phyloP scores from a whole-genome alignment of 139 green algal genomes.

The Picochlorum sp. region DNA sequence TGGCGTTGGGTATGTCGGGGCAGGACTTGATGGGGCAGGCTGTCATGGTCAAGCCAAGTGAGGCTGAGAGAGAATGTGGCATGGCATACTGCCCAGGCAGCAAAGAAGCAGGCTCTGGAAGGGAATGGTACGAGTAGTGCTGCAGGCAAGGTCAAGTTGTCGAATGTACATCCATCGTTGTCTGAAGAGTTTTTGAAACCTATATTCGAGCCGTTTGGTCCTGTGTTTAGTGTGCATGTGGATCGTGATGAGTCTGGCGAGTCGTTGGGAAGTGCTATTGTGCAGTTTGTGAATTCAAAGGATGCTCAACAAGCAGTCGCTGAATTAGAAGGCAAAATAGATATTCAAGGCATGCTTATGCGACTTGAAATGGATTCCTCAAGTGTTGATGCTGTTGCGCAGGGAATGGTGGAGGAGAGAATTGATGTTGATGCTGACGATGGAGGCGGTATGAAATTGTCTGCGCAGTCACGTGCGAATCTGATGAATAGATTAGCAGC shows the following conservation, averaged over 20 bases:
- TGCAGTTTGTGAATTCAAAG: conserved; percentile 10
- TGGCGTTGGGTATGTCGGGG: conserved; percentile 75
- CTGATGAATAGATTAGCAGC: conserved; percentile 82
- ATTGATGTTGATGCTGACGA: conserved; percentile 21
- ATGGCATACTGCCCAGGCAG: conserved; percentile 68
- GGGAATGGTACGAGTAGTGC: conserved; percentile 3
- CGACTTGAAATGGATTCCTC: background rate
- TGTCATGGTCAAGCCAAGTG: conserved; percentile 89
- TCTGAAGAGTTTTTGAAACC: conserved; percentile 60
- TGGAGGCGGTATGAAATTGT: conserved; percentile 64
- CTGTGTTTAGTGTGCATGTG: conserved; percentile 59
- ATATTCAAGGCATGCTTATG: conserved; percentile 7
- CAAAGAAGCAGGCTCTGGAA: conserved; percentile 13
- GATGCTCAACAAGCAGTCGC: background rate
- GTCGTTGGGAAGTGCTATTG: conserved; percentile 41
- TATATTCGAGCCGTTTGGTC: conserved; percentile 82
- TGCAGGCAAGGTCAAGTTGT: conserved; percentile 35
- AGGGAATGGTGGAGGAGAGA: conserved; percentile 16
- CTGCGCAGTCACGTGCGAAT: conserved; percentile 44
- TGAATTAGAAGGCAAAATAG: background rate
- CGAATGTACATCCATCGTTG: conserved; percentile 39
- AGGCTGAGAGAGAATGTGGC: conserved; percentile 94
- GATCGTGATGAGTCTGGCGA: conserved; percentile 41
- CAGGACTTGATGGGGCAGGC: conserved; percentile 70
- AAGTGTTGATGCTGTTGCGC: background rate